phyloP scores from a whole-genome alignment of 306 rosid species.

The Prunus persica region DNA sequence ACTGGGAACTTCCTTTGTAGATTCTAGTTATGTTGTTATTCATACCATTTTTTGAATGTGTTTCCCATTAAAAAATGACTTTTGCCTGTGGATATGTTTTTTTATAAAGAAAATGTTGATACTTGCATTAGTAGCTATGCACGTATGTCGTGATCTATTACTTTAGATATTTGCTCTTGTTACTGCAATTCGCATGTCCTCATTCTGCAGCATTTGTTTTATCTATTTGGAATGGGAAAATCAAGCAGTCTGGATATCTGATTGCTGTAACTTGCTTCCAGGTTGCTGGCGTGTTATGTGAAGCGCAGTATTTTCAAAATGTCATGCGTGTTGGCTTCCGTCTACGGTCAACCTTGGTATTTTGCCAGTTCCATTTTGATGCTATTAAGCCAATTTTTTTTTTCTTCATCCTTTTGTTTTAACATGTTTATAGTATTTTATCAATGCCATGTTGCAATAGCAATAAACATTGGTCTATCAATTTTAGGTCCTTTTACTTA shows the following conservation, averaged over 20 bases:
- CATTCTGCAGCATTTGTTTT: neutral
- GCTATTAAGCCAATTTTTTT: neutral
- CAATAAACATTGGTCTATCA: neutral
- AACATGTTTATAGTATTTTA: neutral
- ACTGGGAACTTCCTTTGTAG: neutral
- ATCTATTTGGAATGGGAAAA: neutral
- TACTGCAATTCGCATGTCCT: neutral
- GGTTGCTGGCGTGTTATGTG: conserved; percentile 78
- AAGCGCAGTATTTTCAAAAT: conserved; percentile 98
- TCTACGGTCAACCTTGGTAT: conserved; percentile 86
- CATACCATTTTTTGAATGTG: neutral
- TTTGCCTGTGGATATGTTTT: neutral
- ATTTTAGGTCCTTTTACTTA: neutral
- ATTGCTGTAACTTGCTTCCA: conserved; percentile 24
- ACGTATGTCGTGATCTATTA: neutral
- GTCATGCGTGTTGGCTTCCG: conserved; percentile 92
- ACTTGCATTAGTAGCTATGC: neutral
- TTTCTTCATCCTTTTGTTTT: neutral
- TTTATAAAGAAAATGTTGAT: neutral
- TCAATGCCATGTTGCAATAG: neutral
- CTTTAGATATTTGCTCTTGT: neutral
- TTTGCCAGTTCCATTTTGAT: neutral
- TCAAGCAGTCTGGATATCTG: conserved; percentile 16
- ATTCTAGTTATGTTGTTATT: neutral
- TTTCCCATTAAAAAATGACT: neutral